Evolutionary conservation across 106 monocot species (phyloP).

Genomic region (Gastrodia elata): DNA sequence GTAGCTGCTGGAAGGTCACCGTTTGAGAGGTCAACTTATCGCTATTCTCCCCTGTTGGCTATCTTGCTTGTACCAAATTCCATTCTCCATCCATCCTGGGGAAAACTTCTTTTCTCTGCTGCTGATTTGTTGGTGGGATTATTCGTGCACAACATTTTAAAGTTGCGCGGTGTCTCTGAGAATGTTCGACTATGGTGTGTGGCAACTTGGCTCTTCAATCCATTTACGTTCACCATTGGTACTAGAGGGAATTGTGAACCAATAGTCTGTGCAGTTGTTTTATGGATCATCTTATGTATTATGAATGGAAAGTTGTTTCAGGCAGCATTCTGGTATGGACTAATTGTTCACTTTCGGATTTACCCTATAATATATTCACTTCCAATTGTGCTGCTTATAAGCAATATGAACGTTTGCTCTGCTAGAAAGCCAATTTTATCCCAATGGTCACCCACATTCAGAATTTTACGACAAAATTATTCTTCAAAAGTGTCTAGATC

Average conservation of each 20-base stretch:
- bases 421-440: constrained; percentile 21
- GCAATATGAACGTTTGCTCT: constrained; percentile 11
- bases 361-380: constrained; percentile 89
- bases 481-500: constrained; percentile 38
- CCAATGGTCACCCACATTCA: constrained; percentile 21
- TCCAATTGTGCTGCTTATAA: constrained; percentile 57
- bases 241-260: constrained; percentile 71
- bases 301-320: constrained; percentile 59
- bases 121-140: constrained; percentile 58
- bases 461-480: constrained; percentile 32
- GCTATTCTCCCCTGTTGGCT: constrained; percentile 69
- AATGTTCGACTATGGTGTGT: constrained; percentile 41
- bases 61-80: constrained; percentile 52
- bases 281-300: constrained; percentile 77
- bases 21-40: constrained; percentile 66
- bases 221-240: constrained; percentile 63
- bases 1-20: constrained; percentile 48
- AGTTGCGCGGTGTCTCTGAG: constrained; percentile 50
- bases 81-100: constrained; percentile 40
- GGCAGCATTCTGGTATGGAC: constrained; percentile 84
- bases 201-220: constrained; percentile 66
- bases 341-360: constrained; percentile 84
- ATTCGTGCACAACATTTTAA: constrained; percentile 54
- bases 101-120: constrained; percentile 59
- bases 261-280: constrained; percentile 60